These are phyloP conservation scores for Lecanicillium sp. DNA, from an alignment of 2,329 filamentous ascomycete genomes.

Conservation along the genomic window DNA sequence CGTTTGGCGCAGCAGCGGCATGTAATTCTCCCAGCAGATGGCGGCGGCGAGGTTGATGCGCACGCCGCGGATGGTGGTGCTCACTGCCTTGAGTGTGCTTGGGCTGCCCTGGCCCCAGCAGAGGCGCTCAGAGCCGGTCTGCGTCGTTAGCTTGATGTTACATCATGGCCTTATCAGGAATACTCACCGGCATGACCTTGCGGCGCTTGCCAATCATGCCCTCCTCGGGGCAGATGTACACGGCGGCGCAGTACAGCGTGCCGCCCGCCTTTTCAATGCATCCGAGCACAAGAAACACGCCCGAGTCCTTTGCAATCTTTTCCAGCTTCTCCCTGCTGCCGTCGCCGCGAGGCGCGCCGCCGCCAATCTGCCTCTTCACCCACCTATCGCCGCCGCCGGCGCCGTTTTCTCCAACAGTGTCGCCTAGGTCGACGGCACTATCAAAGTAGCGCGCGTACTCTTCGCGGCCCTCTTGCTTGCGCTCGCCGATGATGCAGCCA, in stretches of 20 bases:
- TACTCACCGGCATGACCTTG: slow-evolving; percentile 79
- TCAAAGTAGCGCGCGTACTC: slow-evolving; percentile 79
- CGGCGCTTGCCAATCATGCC: slow-evolving; percentile 78
- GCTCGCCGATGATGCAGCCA: slow-evolving; percentile 64
- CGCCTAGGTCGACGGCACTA: slow-evolving; percentile 73
- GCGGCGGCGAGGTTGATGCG: slow-evolving; percentile 75
- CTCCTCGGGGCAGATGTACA: slow-evolving; percentile 70
- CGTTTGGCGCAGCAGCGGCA: slow-evolving; percentile 77
- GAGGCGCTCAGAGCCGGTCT: slow-evolving; percentile 73
- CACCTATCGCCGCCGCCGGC: slow-evolving; percentile 67
- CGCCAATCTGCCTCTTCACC: slow-evolving; percentile 51
- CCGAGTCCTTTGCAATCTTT: slow-evolving; percentile 64
- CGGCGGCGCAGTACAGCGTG: slow-evolving; percentile 72
- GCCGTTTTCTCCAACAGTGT: slow-evolving; percentile 51
- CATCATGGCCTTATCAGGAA: neutral
- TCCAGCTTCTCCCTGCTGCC: slow-evolving; percentile 76
- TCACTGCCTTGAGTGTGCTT: slow-evolving; percentile 69
- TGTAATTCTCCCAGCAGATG: slow-evolving; percentile 97
- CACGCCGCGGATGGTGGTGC: slow-evolving; percentile 70
- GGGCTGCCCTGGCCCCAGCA: slow-evolving; percentile 86
- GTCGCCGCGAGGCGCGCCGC: slow-evolving; percentile 35
- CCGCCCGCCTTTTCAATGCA: slow-evolving; percentile 74
- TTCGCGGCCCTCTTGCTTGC: slow-evolving; percentile 63
- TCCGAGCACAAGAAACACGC: slow-evolving; percentile 75
- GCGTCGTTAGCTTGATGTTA: neutral